Percentiles rank a stretch among this genome's conserved stretches.
These are phyloP conservation scores for Lagenidium giganteum DNA, from an alignment of 352 stramenopile genomes.

Conservation along the genomic window DNA sequence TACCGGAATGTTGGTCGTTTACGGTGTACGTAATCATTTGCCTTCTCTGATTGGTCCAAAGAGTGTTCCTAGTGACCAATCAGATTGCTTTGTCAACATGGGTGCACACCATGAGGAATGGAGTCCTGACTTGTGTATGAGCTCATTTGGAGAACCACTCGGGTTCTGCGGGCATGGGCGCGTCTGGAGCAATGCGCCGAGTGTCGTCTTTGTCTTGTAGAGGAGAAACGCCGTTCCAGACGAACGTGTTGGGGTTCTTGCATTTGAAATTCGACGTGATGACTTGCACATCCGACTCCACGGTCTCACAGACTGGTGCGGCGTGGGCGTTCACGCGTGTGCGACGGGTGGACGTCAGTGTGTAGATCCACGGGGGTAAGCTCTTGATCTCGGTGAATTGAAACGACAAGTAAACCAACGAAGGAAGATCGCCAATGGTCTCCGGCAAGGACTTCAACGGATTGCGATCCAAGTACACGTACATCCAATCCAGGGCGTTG, in stretches of 20 bases:
- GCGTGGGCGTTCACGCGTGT: slow-evolving; percentile 1
- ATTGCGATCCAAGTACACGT: slow-evolving; percentile 34
- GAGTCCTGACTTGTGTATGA: not conserved
- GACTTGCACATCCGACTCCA: not conserved
- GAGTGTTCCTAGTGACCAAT: no score
- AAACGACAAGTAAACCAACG: not conserved
- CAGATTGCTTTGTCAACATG: no score
- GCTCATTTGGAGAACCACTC: not conserved
- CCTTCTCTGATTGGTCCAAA: no score
- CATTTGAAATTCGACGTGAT: slow-evolving; percentile 1
- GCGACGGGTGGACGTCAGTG: no score
- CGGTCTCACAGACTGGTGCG: not conserved
- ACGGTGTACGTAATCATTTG: no score
- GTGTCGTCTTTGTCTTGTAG: slow-evolving; percentile 9
- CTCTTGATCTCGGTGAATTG: slow-evolving; percentile 7
- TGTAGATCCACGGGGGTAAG: slow-evolving; percentile 6
- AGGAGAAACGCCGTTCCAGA: slow-evolving; percentile 4
- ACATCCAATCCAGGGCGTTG: slow-evolving; percentile 13
- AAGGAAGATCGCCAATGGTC: not conserved
- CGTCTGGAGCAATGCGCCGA: slow-evolving; percentile 4
- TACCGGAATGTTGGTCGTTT: no score
- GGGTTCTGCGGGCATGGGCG: not conserved
- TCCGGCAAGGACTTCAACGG: slow-evolving; percentile 8
- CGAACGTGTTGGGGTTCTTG: slow-evolving; percentile 1
- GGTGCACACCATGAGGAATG: no score